Evolutionary conservation across 345 rosid genomes (phyloP), one percentile per base, ranked within the genome.

Genomic region (Cardamine resedifolia): DNA sequence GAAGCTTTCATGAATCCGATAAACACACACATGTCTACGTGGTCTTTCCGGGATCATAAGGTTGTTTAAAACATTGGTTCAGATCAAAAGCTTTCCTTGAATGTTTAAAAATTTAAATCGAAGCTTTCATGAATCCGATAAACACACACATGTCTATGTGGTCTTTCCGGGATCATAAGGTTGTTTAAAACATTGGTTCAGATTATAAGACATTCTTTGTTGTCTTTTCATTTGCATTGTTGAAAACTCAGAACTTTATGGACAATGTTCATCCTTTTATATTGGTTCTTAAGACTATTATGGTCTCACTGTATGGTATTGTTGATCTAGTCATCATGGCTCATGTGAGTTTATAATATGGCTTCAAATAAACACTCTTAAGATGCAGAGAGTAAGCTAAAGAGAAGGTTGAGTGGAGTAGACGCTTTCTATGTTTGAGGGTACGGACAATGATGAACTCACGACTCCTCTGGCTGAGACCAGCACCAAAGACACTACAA

Each of bases 81-180:
- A n/a, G n/a, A n/a, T n/a, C n/a, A n/a, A n/a, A 91, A 94, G 89
- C 66, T 88, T 64, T 59, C 90, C 38, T 55, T 90, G 80, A 88
- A 88, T 12, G 96, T 89, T 30, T 89, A 74, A 80, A 73, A 75
- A n/a, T n/a, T n/a, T 60, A 43, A 41, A 47, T 68, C 34, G 6
- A 64, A 14, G 39, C 49, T 64, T 12, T 65, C 49, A 45, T 56
- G 50, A 73, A 36, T 64, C 59, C 20, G 26, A 30, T 51, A 49
- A 68, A 61, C 27, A 52, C 30, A 10, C 34, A 31, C 21, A 15
- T 39, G 56, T 50, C 61, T 31, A 11, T 31, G 56, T 68, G 62
- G 44, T 68, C 74, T 18, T 44, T 6, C 16, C 10, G 0, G 55
- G 73, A 60, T 68, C 73, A 66, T 60, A 51, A 59, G n/a, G 64